Percentiles rank a stretch among this genome's conserved stretches.
phyloP scores from a whole-genome alignment of 148 eudicot species.

The Dysphania ambrosioides region DNA sequence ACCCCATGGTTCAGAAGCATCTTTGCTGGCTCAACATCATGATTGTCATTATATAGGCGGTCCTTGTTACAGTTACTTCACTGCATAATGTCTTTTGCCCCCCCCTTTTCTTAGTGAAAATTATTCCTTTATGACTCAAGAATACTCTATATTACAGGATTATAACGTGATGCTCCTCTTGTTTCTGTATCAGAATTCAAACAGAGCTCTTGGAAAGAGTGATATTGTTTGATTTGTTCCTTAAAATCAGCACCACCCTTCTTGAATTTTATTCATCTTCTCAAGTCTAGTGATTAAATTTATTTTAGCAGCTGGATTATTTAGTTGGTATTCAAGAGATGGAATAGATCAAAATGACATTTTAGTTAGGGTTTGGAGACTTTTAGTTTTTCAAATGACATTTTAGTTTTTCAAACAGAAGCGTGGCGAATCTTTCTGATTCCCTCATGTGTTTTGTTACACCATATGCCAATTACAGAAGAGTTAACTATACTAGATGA shows the following conservation, averaged over 20 bases:
- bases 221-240: neutral
- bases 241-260: neutral
- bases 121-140: neutral
- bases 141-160: neutral
- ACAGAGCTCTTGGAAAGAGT: neutral
- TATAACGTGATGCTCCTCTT: neutral
- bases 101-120: neutral
- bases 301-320: neutral
- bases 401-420: too few species aligned
- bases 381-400: too few species aligned
- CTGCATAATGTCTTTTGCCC: too few species aligned
- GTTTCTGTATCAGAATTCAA: neutral
- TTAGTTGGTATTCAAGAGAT: neutral
- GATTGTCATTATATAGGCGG: neutral
- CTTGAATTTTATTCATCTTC: neutral
- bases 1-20: neutral
- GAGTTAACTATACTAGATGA: neutral
- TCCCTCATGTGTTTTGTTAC: neutral
- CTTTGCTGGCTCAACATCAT: neutral
- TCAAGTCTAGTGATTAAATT: too few species aligned
- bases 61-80: neutral
- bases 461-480: neutral
- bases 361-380: neutral
- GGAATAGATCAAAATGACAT: neutral
- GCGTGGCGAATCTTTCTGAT: neutral